Conservation (phyloP, 1,284 basidiomycete genomes). For the Naganishia sp. region DNA sequence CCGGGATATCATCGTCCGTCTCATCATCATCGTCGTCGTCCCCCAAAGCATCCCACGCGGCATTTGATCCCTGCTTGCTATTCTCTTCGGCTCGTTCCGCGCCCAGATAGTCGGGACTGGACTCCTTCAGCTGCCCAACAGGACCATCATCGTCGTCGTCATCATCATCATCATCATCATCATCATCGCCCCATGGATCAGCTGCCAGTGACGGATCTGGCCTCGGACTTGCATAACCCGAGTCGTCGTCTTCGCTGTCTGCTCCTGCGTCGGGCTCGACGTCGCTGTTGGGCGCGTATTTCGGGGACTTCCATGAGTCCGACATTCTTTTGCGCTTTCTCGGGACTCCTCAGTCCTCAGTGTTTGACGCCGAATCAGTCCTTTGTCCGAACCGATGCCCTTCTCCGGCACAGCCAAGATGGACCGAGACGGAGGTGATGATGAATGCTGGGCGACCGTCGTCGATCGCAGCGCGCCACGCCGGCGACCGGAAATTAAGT, state of each 20-base stretch:
- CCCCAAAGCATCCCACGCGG: conserved; percentile 18
- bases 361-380: neutral
- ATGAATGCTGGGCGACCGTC: neutral
- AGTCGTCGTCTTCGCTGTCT: conserved; percentile 10
- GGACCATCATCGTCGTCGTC: conserved; percentile 2
- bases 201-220: neutral
- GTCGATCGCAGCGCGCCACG: neutral
- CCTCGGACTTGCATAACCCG: neutral
- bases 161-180: conserved; percentile 17
- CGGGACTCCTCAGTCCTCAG: too few species aligned
- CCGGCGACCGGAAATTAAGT: neutral
- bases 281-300: conserved; percentile 23
- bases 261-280: neutral
- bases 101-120: conserved; percentile 11
- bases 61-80: neutral
- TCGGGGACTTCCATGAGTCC: conserved; percentile 9
- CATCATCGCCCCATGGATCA: conserved; percentile 19
- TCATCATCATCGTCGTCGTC: conserved; percentile 10
- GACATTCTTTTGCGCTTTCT: neutral
- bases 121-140: neutral
- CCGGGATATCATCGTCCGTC: conserved; percentile 17
- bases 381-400: neutral
- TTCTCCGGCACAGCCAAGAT: neutral
- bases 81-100: neutral
- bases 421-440: neutral